Percentiles rank a stretch among this genome's conserved stretches.
Conservation (phyloP, 768 basidiomycete genomes). For the Amanita inopinata region DNA sequence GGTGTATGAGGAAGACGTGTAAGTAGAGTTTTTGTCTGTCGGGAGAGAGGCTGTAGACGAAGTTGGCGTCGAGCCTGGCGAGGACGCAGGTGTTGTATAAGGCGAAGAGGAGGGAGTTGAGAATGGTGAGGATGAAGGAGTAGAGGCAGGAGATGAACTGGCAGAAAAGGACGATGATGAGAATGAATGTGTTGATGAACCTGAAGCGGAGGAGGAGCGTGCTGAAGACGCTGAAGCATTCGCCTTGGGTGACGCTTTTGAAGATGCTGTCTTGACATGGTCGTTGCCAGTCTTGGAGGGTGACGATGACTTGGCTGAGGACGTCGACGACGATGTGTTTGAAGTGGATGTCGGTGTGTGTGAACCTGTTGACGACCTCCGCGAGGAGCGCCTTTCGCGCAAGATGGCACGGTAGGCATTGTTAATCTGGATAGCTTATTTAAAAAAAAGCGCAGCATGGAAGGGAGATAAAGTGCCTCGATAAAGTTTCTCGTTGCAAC, state of each 20-base stretch:
- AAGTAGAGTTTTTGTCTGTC: neutral
- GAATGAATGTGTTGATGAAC: constrained; percentile 3
- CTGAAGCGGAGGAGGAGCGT: neutral
- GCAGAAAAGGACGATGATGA: neutral
- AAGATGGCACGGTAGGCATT: constrained; percentile 39
- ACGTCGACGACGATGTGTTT: neutral
- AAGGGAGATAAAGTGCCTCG: constrained; percentile 14
- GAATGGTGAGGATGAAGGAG: constrained; percentile 11
- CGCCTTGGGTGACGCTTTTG: too few species aligned
- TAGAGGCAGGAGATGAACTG: constrained; percentile 3
- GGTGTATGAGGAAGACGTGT: neutral
- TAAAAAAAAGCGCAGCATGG: neutral
- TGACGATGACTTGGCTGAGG: neutral
- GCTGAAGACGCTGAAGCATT: neutral
- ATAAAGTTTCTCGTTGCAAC: constrained; percentile 17
- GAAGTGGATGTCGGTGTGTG: neutral
- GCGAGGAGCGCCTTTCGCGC: constrained; percentile 23
- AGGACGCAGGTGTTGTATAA: constrained; percentile 9
- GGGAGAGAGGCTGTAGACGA: constrained; percentile 8
- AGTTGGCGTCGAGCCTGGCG: constrained; percentile 8
- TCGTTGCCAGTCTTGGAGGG: too few species aligned
- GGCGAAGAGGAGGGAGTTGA: constrained; percentile 8
- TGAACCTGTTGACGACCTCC: constrained; percentile 1
- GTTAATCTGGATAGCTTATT: constrained; percentile 29
- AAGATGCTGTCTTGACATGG: too few species aligned